These are phyloP conservation scores for Russula ochroleuca DNA, from an alignment of 768 basidiomycete species.

Conservation along the genomic window DNA sequence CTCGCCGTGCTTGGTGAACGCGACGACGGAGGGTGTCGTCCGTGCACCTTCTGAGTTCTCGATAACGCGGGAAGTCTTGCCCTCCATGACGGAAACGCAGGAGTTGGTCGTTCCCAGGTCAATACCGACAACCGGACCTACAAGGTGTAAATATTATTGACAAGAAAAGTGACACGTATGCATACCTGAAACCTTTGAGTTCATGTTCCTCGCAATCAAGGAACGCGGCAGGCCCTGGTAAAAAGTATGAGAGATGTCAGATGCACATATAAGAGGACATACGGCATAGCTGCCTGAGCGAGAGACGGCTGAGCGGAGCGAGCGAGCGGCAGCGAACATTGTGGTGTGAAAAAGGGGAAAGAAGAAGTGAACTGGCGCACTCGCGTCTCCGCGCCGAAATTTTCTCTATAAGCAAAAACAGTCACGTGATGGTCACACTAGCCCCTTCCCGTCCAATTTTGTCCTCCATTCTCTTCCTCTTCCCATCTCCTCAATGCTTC, in stretches of 20 bases:
- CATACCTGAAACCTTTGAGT: constrained; percentile 87
- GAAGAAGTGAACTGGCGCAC: background rate
- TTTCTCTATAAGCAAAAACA: background rate
- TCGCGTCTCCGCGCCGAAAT: constrained; percentile 18
- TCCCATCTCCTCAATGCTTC: constrained; percentile 45
- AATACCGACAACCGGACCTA: constrained; percentile 91
- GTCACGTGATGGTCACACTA: background rate
- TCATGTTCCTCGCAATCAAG: constrained; percentile 87
- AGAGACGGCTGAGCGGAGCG: constrained; percentile 52
- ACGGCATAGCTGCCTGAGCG: constrained; percentile 65
- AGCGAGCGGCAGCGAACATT: constrained; percentile 72
- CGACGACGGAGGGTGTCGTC: constrained; percentile 97
- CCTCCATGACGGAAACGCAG: constrained; percentile 93
- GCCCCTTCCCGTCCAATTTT: constrained; percentile 36
- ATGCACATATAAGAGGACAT: constrained; percentile 29
- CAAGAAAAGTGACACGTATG: constrained; percentile 15
- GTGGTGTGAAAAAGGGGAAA: constrained; percentile 34
- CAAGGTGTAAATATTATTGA: constrained; percentile 3
- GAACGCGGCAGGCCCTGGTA: constrained; percentile 61
- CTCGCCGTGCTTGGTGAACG: constrained; percentile 98
- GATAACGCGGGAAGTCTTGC: constrained; percentile 88
- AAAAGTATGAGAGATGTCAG: constrained; percentile 11
- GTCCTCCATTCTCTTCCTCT: constrained; percentile 39
- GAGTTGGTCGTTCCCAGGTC: constrained; percentile 94
- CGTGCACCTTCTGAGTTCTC: constrained; percentile 98